phyloP scores from a whole-genome alignment of 1,139 yeast genomes.

The Kurtzmaniella natalensis region DNA sequence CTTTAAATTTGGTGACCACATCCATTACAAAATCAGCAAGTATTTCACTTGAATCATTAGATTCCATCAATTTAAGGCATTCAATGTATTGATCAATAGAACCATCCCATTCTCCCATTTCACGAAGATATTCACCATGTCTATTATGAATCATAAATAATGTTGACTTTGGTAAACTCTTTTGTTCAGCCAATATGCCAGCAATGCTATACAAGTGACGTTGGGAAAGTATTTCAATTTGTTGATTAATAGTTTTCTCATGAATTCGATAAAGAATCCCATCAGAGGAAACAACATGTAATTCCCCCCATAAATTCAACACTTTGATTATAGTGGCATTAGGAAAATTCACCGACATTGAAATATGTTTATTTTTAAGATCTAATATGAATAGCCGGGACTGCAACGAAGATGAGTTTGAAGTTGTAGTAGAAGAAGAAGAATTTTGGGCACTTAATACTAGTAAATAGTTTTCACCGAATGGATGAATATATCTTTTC shows the following conservation, averaged over 20 bases:
- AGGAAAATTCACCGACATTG: constrained; percentile 66
- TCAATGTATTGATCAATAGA: constrained; percentile 67
- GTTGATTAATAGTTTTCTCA: constrained; percentile 63
- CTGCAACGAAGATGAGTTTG: constrained; percentile 14
- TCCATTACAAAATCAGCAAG: constrained; percentile 61
- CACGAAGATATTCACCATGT: constrained; percentile 65
- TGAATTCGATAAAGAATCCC: constrained; percentile 68
- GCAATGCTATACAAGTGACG: constrained; percentile 75
- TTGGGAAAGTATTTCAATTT: constrained; percentile 65
- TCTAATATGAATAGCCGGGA: constrained; percentile 66
- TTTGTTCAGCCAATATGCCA: constrained; percentile 57
- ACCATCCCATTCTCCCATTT: constrained; percentile 58
- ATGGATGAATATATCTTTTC: constrained; percentile 50
- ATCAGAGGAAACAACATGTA: constrained; percentile 65
- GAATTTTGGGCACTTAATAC: constrained; percentile 23
- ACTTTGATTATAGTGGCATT: constrained; percentile 53
- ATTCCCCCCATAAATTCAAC: constrained; percentile 50
- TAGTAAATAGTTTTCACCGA: constrained; percentile 45
- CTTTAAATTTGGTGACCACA: constrained; percentile 77
- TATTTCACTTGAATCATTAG: constrained; percentile 4
- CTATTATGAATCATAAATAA: constrained; percentile 54
- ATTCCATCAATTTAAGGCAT: constrained; percentile 24
- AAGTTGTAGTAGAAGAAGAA: constrained; percentile 14
- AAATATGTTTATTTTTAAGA: constrained; percentile 61
- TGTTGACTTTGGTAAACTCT: constrained; percentile 31